Evolutionary conservation across 2,329 filamentous ascomycete species (phyloP), one percentile per base, ranked within the genome.

Genomic region (Penicillium sp.): DNA sequence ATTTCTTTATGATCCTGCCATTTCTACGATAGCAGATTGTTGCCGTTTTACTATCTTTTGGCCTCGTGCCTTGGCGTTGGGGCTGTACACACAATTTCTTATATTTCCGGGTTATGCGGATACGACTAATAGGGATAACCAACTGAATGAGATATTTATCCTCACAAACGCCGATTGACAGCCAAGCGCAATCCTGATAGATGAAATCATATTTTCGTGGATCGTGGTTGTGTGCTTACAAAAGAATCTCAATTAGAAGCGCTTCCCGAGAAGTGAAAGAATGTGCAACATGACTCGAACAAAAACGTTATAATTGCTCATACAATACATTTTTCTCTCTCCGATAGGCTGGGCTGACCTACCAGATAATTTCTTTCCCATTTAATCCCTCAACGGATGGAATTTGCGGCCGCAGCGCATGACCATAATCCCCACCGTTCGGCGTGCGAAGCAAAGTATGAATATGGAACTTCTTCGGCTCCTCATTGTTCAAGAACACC

Each of bases 391-490:
- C 68, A 2, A 72, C 58, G 8, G 64, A 61, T 7, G 70, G 72
- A 44, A 74, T 67, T 56, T 68, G 53, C 19, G 65, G 59, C 50
- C 77, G 70, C 61, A 83, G 65, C 9, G 79, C 81, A 60, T 78
- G 81, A 0, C 89, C 89, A 67, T 92, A 92, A 67, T 93, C 89
- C 0, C 89, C 89, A 0, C 76, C 84, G 69, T 93, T 92, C 0
- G 89, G 89, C 30, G 83, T 86, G 34, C 89, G 73, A 58, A 90
- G 72, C 48, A 90, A 73, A 0, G 89, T 92, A 68, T 93, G 89
- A 19, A 90, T 88, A 63, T 93, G 89, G 63, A 90, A 93, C 70
- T 88, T 89, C 30, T 84, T 85, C 0, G 89, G 89, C 70, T 89
- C 82, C 46, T 78, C 77, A 66, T 92, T 93, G 1, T 80, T 84